Base-by-base conservation (phyloP, 2,329 filamentous ascomycete species). In the Talaromyces funiculosus region DNA sequence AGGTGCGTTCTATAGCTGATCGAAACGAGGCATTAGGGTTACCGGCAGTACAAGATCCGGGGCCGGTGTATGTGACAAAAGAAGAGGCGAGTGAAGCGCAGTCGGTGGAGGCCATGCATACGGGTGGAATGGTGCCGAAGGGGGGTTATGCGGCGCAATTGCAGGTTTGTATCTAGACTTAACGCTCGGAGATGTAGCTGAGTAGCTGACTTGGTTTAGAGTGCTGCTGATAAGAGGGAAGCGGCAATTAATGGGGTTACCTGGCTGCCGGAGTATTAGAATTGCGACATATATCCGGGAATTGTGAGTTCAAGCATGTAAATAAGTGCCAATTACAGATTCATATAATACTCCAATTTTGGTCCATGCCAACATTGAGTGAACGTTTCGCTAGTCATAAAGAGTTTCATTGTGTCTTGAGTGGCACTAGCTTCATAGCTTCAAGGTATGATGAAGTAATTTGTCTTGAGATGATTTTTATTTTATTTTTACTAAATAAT, bases 151-250 rank as follows among this genome's bases (percentile, higher is more conserved):
- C 70, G 51, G 69, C 71, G 12, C 65, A 71, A 57, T 70, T 73
- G 69, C 71, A 74, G 66, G 71, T 71, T 57, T 63, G 71, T 68
- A 29, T 26, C 18, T 12, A 45, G 42, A 14, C 35, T 2, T 16
- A 3, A 8, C 5, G 2, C 16, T 29, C 20, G 16, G 6, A 12
- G 9, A 12, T 18, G 8, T 31, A 18, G 45, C 31, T 20, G 3
- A 18, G 14, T 18, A 16, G 24, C 54, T 57, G 20, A 57, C 24
- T 40, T 12, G 60, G 55, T 40, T 38, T 61, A 73, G 72, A 74
- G 71, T 64, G 71, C 68, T 9, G 71, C 72, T 4, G 72, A 73
- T 63, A 73, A 73, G 45, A 64, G 71, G 14, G 71, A 72, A 18
- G 60, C 70, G 55, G 64, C 65, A 6, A 64, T 63, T 29, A 62